Base-by-base conservation (phyloP, 345 rosid species). In the Pistacia atlantica region DNA sequence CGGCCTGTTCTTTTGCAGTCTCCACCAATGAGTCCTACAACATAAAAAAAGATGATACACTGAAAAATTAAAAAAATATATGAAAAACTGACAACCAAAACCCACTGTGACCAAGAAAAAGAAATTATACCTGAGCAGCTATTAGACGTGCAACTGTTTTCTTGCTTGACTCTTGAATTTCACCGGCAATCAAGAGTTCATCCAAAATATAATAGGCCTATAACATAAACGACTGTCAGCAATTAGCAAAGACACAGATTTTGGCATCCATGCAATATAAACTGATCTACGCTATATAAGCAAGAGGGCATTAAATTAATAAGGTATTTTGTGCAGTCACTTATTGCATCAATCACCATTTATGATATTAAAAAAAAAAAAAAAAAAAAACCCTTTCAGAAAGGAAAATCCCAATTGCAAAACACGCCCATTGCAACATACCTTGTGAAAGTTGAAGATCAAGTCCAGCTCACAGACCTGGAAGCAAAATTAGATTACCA, bases 391-490 rank as follows among this genome's bases (percentile, higher is more conserved):
- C 14, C 18, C 18, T 70, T 70, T 17, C n/a, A 3, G 5, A 56
- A 55, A 55, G 25, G 48, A 20, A 38, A 38, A 37, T 2, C 10
- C 46, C 2, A 5, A 45, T 59, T 49, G 28, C 35, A 55, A 42
- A 65, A 68, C 33, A 75, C 63, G 63, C 52, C 65, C 37, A 80
- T 48, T 18, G 56, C 61, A 66, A 16, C 52, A 46, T 85, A 92
- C 98, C 97, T 96, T 96, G 49, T 96, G 98, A 81, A 93, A 95
- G 86, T 95, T 90, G 84, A 92, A 95, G 79, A 95, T 95, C 91
- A 93, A 86, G 86, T 93, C 99, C 80, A 96, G 80, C 84, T 96
- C 97, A 80, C 99, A 95, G 45, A 95, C 99, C 99, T 93, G 77
- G 72, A 65, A 73, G 62, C 37, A 75, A 57, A 20, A 74, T 42